These are phyloP conservation scores for Arthrocladium fulminans DNA, from an alignment of 2,329 filamentous ascomycete species.

Conservation along the genomic window DNA sequence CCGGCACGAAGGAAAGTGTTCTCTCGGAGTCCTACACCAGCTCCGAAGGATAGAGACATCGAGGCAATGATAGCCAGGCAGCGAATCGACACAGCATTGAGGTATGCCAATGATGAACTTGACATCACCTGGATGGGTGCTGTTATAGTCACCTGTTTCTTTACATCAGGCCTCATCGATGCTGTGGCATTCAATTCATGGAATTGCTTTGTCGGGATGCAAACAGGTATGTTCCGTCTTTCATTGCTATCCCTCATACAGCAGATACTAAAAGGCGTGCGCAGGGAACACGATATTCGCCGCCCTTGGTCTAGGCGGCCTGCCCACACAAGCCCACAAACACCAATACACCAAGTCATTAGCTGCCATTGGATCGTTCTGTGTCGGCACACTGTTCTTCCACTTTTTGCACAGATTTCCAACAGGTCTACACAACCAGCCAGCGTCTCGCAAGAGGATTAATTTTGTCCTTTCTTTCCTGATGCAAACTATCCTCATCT, in stretches of 20 bases:
- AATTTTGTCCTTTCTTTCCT: slow-evolving; percentile 33
- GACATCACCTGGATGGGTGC: slow-evolving; percentile 13
- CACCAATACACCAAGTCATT: slow-evolving; percentile 38
- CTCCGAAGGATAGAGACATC: slow-evolving; percentile 1
- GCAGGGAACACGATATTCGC: slow-evolving; percentile 38
- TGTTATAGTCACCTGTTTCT: slow-evolving; percentile 29
- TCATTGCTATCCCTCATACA: background rate
- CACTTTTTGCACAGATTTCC: slow-evolving; percentile 27
- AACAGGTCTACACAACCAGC: slow-evolving; percentile 26
- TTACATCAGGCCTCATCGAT: slow-evolving; percentile 38
- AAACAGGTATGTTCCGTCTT: slow-evolving; percentile 31
- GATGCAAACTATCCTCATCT: slow-evolving; percentile 30
- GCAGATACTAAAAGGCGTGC: background rate
- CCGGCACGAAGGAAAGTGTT: background rate
- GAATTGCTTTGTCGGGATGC: slow-evolving; percentile 41
- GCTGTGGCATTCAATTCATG: slow-evolving; percentile 39
- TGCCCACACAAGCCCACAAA: slow-evolving; percentile 30
- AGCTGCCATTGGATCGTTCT: slow-evolving; percentile 31
- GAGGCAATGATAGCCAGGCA: background rate
- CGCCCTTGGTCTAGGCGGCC: slow-evolving; percentile 33
- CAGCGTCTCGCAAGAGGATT: slow-evolving; percentile 28
- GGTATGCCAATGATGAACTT: slow-evolving; percentile 18
- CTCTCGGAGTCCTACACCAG: slow-evolving; percentile 1
- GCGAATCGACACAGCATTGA: background rate
- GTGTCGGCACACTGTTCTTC: slow-evolving; percentile 34